Percentiles rank a stretch among this genome's conserved stretches.
Evolutionary conservation across 2,329 filamentous ascomycete species (phyloP).

Genomic region (Claviceps cyperi): DNA sequence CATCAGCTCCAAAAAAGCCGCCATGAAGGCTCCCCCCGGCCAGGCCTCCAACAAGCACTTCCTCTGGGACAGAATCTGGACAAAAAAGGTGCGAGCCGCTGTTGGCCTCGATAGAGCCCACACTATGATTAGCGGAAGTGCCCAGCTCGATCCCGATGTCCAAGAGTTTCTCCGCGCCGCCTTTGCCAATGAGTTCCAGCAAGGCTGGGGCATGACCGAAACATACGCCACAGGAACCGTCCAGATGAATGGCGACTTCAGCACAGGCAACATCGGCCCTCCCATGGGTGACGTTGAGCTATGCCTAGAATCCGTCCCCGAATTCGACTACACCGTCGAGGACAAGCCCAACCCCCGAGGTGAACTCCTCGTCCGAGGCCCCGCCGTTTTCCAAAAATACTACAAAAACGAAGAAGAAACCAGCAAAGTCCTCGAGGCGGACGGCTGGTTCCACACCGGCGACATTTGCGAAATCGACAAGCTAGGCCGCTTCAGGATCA

Average conservation of each 20-base stretch:
- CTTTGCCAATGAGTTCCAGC: constrained; percentile 62
- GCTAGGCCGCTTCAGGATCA: constrained; percentile 75
- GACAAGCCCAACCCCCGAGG: constrained; percentile 85
- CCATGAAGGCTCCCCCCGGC: constrained; percentile 54
- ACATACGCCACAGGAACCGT: constrained; percentile 65
- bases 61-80: constrained; percentile 79
- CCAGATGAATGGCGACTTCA: constrained; percentile 58
- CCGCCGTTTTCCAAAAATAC: constrained; percentile 73
- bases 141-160: constrained; percentile 75
- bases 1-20: constrained; percentile 65
- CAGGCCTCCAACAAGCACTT: constrained; percentile 68
- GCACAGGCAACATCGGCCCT: constrained; percentile 67
- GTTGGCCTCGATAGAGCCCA: constrained; percentile 63
- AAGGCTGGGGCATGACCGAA: constrained; percentile 92
- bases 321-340: constrained; percentile 81
- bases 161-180: constrained; percentile 80
- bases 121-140: constrained; percentile 74
- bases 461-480: constrained; percentile 81
- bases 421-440: constrained; percentile 60
- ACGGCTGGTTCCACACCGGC: constrained; percentile 95
- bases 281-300: constrained; percentile 54
- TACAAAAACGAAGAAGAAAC: constrained; percentile 86
- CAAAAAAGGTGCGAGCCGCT: constrained; percentile 69
- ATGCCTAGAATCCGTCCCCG: constrained; percentile 75
- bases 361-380: constrained; percentile 72